Evolutionary conservation across 169 alveolate species (phyloP).

Genomic region (Babesia caballi): DNA sequence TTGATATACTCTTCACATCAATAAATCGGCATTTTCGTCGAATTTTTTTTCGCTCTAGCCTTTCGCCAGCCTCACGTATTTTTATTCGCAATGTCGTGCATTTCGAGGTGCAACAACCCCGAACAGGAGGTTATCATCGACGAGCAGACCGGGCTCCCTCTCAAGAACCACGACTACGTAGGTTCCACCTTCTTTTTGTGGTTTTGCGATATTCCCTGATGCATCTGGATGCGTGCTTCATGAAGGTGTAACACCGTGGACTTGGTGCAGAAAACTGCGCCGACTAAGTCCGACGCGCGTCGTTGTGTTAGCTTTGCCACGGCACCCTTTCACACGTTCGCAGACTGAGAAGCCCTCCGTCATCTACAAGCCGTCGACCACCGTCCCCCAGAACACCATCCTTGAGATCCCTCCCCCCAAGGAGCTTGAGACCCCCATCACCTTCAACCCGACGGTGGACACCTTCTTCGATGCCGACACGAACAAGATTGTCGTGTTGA

Average conservation of each 20-base stretch:
- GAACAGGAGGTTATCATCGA: slow-evolving; percentile 57
- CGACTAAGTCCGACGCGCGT: neutral
- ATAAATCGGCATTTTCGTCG: too few species aligned
- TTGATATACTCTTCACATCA: neutral
- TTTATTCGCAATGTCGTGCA: slow-evolving; percentile 49
- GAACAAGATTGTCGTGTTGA: slow-evolving; percentile 62
- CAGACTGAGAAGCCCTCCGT: slow-evolving; percentile 74
- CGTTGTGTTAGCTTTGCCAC: neutral
- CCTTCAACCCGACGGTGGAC: slow-evolving; percentile 78
- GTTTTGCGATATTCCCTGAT: too few species aligned
- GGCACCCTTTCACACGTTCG: neutral
- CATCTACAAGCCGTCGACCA: slow-evolving; percentile 71
- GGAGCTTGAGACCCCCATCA: slow-evolving; percentile 63
- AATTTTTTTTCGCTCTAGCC: neutral
- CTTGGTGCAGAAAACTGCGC: slow-evolving; percentile 1
- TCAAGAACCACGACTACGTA: slow-evolving; percentile 62
- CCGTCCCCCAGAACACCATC: slow-evolving; percentile 74
- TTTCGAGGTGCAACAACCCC: slow-evolving; percentile 55
- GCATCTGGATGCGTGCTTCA: neutral
- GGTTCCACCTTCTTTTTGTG: too few species aligned
- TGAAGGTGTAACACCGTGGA: neutral
- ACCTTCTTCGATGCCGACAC: slow-evolving; percentile 73
- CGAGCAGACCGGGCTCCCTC: slow-evolving; percentile 35
- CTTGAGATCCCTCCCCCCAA: slow-evolving; percentile 76
- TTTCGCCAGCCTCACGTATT: neutral